Conservation (phyloP, 2,329 filamentous ascomycete genomes). For the Conoideocrella luteorostrata region DNA sequence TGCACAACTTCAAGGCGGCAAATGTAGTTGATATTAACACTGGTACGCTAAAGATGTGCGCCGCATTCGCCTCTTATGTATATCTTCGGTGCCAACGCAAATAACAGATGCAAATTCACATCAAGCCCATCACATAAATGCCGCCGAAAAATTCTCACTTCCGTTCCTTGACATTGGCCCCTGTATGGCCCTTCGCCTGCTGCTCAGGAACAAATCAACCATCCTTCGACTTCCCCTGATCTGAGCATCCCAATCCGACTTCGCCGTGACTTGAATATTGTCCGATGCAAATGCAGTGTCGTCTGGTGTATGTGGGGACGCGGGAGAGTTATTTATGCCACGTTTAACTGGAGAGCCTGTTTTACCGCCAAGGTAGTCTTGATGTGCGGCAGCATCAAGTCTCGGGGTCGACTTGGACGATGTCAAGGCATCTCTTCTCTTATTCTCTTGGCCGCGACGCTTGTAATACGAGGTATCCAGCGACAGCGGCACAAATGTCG, state of each 20-base stretch:
- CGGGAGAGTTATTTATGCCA: neutral
- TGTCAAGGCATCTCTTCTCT: conserved; percentile 14
- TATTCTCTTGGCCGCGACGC: conserved; percentile 15
- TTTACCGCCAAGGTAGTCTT: conserved; percentile 14
- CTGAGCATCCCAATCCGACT: conserved; percentile 23
- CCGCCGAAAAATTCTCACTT: conserved; percentile 21
- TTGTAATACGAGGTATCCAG: conserved; percentile 15
- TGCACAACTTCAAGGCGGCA: too few relatives aligned
- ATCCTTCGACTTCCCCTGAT: conserved; percentile 41
- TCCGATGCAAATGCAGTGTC: neutral
- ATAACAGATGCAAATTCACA: conserved; percentile 3
- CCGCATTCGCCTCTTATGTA: neutral
- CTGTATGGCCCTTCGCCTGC: conserved; percentile 35
- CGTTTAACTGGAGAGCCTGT: conserved; percentile 15
- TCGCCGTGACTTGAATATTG: neutral
- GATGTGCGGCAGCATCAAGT: conserved; percentile 14
- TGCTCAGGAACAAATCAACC: conserved; percentile 49
- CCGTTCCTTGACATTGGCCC: conserved; percentile 22
- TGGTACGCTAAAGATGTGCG: conserved; percentile 1
- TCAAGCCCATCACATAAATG: conserved; percentile 24
- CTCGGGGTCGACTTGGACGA: conserved; percentile 25
- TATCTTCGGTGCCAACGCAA: neutral
- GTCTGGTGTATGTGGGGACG: conserved; percentile 4
- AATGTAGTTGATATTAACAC: too few relatives aligned
- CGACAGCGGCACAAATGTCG: conserved; percentile 10